These are phyloP conservation scores for Prototheca cutis DNA, from an alignment of 163 green algal genomes.

Conservation along the genomic window DNA sequence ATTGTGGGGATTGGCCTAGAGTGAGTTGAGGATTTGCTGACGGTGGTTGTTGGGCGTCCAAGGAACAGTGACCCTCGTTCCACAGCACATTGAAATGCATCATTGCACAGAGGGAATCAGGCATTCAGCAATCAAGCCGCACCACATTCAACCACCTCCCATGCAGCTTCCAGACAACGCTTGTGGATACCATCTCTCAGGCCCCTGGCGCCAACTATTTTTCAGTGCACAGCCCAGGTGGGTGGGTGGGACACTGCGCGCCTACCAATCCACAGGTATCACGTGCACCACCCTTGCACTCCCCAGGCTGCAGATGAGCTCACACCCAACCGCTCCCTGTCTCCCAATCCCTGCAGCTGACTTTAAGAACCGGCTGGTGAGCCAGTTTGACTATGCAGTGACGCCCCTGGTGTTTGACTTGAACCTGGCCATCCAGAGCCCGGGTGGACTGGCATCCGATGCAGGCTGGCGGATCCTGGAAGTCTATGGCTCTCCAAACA, in stretches of 20 bases:
- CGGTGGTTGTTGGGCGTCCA: too few relatives aligned
- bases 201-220: conserved; percentile 25
- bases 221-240: conserved; percentile 18
- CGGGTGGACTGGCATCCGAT: neutral
- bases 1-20: conserved; percentile 12
- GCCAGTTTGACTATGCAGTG: conserved; percentile 24
- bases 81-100: too few relatives aligned
- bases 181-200: conserved; percentile 12
- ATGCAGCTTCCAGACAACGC: conserved; percentile 22
- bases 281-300: too few relatives aligned
- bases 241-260: neutral
- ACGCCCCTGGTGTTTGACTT: conserved; percentile 30
- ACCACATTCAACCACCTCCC: neutral
- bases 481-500: conserved; percentile 21
- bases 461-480: conserved; percentile 19
- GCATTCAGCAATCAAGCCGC: too few relatives aligned
- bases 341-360: too few relatives aligned
- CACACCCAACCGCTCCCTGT: too few relatives aligned
- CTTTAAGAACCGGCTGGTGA: conserved; percentile 18
- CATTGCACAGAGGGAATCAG: too few relatives aligned
- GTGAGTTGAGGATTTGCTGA: too few relatives aligned
- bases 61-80: too few relatives aligned
- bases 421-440: conserved; percentile 10
- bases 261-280: too few relatives aligned
- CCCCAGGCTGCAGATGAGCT: too few relatives aligned